A percentile compares a stretch with the other conserved stretches of the same genome.
Evolutionary conservation across 768 basidiomycete genomes (phyloP).

Genomic region (Strobilomyces confusus): DNA sequence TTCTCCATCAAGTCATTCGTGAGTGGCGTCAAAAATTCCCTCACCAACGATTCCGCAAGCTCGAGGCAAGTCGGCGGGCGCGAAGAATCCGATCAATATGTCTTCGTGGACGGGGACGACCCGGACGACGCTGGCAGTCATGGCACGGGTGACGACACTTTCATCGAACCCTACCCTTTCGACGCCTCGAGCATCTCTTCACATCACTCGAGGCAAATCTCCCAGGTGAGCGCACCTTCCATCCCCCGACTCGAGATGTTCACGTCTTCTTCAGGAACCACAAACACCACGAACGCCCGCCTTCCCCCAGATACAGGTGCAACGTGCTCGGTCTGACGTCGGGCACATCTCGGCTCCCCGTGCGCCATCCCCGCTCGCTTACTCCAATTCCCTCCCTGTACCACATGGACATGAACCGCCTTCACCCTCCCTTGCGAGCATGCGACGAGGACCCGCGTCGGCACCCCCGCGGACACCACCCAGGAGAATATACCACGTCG

Average conservation of each 20-base stretch:
- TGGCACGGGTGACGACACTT: slow-evolving; percentile 14
- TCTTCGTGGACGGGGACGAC: slow-evolving; percentile 23
- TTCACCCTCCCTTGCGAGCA: slow-evolving; percentile 1
- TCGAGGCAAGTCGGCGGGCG: slow-evolving; percentile 1
- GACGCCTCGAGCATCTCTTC: slow-evolving; percentile 25
- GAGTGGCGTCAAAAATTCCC: slow-evolving; percentile 17
- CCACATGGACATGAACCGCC: too few species aligned
- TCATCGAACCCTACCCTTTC: slow-evolving; percentile 20
- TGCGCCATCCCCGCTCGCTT: too few species aligned
- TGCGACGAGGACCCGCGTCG: slow-evolving; percentile 2
- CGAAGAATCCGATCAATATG: slow-evolving; percentile 22
- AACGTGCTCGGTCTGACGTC: slow-evolving; percentile 19
- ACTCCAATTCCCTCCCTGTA: too few species aligned
- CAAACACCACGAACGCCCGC: slow-evolving; percentile 15
- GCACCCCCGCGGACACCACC: slow-evolving; percentile 34
- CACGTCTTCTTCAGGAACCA: slow-evolving; percentile 8
- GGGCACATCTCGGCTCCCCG: not conserved
- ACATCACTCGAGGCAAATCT: slow-evolving; percentile 6
- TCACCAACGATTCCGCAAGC: slow-evolving; percentile 14
- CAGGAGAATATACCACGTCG: slow-evolving; percentile 39
- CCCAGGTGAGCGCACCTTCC: slow-evolving; percentile 14
- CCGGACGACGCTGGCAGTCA: slow-evolving; percentile 4
- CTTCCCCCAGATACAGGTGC: slow-evolving; percentile 25
- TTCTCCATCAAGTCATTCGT: slow-evolving; percentile 23
- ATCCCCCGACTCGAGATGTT: not conserved